Evolutionary conservation across 345 rosid genomes (phyloP).

Genomic region (Brassica juncea): DNA sequence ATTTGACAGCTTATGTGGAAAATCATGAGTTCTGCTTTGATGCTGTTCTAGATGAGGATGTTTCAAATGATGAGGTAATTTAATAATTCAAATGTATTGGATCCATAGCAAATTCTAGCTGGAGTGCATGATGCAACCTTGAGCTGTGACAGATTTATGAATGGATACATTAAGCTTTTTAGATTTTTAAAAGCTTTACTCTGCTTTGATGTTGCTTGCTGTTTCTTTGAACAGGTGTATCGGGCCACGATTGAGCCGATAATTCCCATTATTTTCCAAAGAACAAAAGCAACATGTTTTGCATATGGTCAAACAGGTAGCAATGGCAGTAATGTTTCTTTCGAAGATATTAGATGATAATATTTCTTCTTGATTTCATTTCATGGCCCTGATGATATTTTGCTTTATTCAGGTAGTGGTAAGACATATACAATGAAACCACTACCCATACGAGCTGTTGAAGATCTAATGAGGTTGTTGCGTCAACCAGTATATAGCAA

Average conservation of each 20-base stretch:
- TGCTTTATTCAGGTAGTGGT: conserved; percentile 76
- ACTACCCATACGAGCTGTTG: conserved; percentile 80
- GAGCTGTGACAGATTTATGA: conserved; percentile 17
- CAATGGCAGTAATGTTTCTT: conserved; percentile 1
- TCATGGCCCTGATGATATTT: conserved; percentile 22
- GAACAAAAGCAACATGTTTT: conserved; percentile 99
- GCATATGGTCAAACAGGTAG: conserved; percentile 99
- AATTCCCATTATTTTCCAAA: conserved; percentile 87
- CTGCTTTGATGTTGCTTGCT: conserved; percentile 3
- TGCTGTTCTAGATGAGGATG: conserved; percentile 85
- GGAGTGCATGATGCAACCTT: conserved; percentile 17
- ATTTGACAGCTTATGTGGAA: conserved; percentile 97
- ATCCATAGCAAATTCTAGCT: background rate
- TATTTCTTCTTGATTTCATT: conserved; percentile 9
- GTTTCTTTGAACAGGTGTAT: conserved; percentile 61
- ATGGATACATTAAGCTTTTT: background rate
- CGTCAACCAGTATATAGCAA: conserved; percentile 82
- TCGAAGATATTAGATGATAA: conserved; percentile 2
- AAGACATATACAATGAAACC: conserved; percentile 99
- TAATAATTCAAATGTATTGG: background rate
- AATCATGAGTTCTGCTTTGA: conserved; percentile 98
- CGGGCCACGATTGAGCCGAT: conserved; percentile 91
- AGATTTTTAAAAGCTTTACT: conserved; percentile 14
- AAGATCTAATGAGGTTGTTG: conserved; percentile 87
- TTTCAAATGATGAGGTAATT: conserved; percentile 84